A percentile compares a stretch with the other conserved stretches of the same genome.
Conservation (phyloP, 2,329 filamentous ascomycete species). For the Alternaria longipes region DNA sequence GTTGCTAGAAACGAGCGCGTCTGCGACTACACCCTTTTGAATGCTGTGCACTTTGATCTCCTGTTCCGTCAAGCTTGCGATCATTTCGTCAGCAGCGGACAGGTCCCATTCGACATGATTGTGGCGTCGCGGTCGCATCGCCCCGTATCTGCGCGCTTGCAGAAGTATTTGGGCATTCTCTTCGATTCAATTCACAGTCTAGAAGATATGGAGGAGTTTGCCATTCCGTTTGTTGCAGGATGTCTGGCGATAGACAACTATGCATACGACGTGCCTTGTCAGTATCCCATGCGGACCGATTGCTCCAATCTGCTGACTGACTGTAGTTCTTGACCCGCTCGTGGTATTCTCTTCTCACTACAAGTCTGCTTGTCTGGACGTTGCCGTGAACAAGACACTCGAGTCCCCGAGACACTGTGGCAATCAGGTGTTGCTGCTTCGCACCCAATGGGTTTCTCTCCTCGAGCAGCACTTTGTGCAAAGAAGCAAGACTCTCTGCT, state of each 20-base stretch:
- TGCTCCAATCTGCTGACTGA: not conserved
- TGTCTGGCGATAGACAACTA: slow-evolving; percentile 4
- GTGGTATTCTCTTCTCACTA: slow-evolving; percentile 2
- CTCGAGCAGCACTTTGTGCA: not conserved
- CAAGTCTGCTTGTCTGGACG: not conserved
- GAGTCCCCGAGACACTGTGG: not conserved
- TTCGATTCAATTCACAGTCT: not conserved
- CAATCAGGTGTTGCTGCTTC: not conserved
- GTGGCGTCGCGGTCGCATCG: not conserved
- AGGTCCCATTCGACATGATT: not conserved
- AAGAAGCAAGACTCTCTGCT: not conserved
- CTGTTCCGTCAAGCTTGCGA: slow-evolving; percentile 2
- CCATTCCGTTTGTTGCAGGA: not conserved
- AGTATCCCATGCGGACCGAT: not conserved
- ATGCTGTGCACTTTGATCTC: slow-evolving; percentile 3
- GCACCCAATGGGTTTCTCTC: not conserved
- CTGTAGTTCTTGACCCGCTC: not conserved
- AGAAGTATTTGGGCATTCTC: slow-evolving; percentile 1
- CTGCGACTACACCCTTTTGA: not conserved
- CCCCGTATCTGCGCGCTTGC: not conserved
- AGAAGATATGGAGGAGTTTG: not conserved
- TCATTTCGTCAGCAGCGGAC: not conserved
- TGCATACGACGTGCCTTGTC: slow-evolving; percentile 4
- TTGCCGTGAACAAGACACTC: not conserved
- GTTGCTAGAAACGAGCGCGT: not conserved